Evolutionary conservation across 2,329 filamentous ascomycete genomes (phyloP), one percentile per base, ranked within the genome.

Genomic region (Cadophora malorum): DNA sequence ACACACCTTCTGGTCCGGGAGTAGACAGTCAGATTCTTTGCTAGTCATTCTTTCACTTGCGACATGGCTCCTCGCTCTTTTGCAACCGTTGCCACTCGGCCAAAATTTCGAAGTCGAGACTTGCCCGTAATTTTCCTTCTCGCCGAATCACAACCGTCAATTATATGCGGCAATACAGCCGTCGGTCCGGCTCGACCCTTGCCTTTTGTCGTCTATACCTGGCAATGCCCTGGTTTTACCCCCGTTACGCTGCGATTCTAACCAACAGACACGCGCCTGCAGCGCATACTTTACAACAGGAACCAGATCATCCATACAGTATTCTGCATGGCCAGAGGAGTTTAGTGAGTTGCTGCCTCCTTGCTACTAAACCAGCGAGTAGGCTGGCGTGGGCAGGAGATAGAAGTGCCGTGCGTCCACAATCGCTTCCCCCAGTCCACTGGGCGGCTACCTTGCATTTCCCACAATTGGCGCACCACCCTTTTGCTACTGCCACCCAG

Each of bases 401-500:
- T 21, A 50, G 60, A 67, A 64, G 65, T 67, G 61, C 65, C 60
- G 65, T 67, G 38, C 21, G 12, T 41, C 35, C 45, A 45, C 4
- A 41, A 38, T 59, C 50, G 45, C 50, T 47, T 58, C 49, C 55
- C n/a, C 64, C 31, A 55, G 49, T 53, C 33, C 49, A 21, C 45
- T 52, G 21, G 64, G 64, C 64, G 56, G 56, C 64, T 66, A 66
- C 56, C 55, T 66, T 66, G 62, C 61, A 64, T 59, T 56, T 59
- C 62, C 63, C 59, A 63, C 53, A 60, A 45, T 59, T 59, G 63
- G 41, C 63, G 53, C 53, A 65, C 63, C 63, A 59, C 49, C 49
- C 60, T 66, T 67, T 67, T 33, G n/a, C 69, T 67, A 70, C 72
- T 74, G 69, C 68, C 69, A 70, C 72, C 70, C 64, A 59, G 7